Evolutionary conservation across 2,329 filamentous ascomycete genomes (phyloP).

Genomic region (Fusarium caatingaense): DNA sequence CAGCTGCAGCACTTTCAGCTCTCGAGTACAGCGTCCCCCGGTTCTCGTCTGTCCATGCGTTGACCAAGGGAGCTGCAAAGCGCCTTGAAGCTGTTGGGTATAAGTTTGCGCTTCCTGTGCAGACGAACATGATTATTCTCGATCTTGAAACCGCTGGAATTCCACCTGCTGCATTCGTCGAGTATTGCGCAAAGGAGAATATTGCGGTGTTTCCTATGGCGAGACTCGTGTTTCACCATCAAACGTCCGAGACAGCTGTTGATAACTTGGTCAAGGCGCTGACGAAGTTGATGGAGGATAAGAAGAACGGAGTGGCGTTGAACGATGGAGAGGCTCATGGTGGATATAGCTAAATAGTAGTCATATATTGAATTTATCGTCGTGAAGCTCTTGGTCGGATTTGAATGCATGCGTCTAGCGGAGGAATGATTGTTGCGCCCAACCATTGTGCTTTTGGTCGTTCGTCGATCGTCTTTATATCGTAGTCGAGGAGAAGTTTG

Average conservation of each 20-base stretch:
- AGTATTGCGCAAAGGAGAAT: conserved; percentile 27
- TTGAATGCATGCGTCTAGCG: conserved; percentile 44
- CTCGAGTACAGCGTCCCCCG: conserved; percentile 53
- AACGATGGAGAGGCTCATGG: conserved; percentile 14
- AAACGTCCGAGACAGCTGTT: conserved; percentile 27
- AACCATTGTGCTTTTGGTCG: conserved; percentile 57
- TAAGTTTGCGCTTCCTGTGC: conserved; percentile 42
- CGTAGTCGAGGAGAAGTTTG: conserved; percentile 64
- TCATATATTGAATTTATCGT: neutral
- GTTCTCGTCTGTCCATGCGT: conserved; percentile 35
- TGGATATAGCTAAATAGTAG: conserved; percentile 15
- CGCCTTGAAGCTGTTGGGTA: conserved; percentile 33
- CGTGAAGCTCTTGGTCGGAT: conserved; percentile 34
- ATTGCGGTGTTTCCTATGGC: conserved; percentile 32
- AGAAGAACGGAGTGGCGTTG: conserved; percentile 10
- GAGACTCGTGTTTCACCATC: conserved; percentile 38
- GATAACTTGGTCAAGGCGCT: conserved; percentile 28
- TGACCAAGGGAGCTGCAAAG: conserved; percentile 32
- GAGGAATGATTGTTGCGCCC: conserved; percentile 56
- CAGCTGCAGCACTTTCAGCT: conserved; percentile 74
- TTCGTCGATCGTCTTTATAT: conserved; percentile 57
- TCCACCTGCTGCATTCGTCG: conserved; percentile 37
- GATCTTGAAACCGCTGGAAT: conserved; percentile 36
- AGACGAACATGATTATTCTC: conserved; percentile 46
- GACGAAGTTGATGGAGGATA: conserved; percentile 26